Conservation (phyloP, 2,329 filamentous ascomycete genomes). For the Phialophora verrucosa region DNA sequence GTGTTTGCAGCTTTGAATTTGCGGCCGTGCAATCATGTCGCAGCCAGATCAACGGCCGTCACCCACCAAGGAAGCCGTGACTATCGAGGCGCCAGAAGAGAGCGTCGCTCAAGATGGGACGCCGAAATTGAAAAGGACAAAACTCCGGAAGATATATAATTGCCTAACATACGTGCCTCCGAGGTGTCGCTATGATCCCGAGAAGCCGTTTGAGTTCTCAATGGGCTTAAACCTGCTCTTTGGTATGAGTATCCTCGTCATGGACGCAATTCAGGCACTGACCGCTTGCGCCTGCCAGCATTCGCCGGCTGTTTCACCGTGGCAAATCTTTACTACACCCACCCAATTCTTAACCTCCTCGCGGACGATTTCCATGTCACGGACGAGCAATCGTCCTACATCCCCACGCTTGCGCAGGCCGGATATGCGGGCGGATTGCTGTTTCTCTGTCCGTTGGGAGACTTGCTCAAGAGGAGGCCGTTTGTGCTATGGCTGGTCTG, state of each 20-base stretch:
- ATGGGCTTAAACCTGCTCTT: constrained; percentile 42
- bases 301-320: constrained; percentile 68
- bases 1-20: constrained; percentile 7
- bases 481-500: constrained; percentile 70
- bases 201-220: constrained; percentile 41
- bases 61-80: constrained; percentile 6
- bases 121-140: constrained; percentile 9
- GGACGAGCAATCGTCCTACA: constrained; percentile 69
- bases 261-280: constrained; percentile 6
- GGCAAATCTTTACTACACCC: constrained; percentile 81
- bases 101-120: constrained; percentile 11
- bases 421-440: constrained; percentile 77
- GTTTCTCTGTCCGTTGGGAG: constrained; percentile 76
- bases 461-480: constrained; percentile 68
- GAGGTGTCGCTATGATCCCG: constrained; percentile 42
- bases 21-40: constrained; percentile 23
- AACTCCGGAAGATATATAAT: constrained; percentile 23
- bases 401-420: constrained; percentile 78
- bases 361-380: constrained; percentile 72
- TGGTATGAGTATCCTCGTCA: constrained; percentile 38
- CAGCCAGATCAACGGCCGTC: constrained; percentile 13
- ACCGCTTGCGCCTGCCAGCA: constrained; percentile 40
- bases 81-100: constrained; percentile 2
- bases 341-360: constrained; percentile 77
- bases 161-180: constrained; percentile 39